A percentile compares a stretch with the other conserved stretches of the same genome.
phyloP scores from a whole-genome alignment of 2,329 filamentous ascomycete species.

The Drechslerella coelobrocha region DNA sequence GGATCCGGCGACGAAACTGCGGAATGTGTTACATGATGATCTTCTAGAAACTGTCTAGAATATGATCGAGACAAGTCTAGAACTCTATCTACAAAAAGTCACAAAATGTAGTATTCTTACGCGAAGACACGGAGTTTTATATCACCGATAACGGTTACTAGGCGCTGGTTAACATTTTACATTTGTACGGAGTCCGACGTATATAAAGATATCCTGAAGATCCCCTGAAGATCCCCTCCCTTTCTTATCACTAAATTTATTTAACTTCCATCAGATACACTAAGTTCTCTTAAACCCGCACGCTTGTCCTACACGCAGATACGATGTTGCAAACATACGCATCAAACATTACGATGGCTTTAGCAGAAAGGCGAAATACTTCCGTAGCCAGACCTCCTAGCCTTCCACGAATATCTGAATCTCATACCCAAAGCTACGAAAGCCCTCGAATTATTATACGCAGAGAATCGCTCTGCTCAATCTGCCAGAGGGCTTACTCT shows the following conservation, averaged over 20 bases:
- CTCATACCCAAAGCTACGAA: not conserved
- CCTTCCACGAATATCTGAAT: not conserved
- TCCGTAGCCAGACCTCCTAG: not conserved
- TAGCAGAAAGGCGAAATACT: conserved; percentile 12
- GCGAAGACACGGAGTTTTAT: too few species aligned
- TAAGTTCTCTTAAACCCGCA: not conserved
- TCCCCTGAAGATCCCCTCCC: conserved; percentile 33
- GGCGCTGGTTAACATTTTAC: conserved; percentile 2
- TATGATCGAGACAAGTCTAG: too few species aligned
- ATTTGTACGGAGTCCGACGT: not conserved
- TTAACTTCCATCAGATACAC: not conserved
- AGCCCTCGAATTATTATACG: conserved; percentile 8
- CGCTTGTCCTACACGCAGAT: not conserved
- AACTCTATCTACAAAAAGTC: conserved; percentile 2
- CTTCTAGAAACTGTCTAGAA: not conserved
- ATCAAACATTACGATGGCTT: conserved; percentile 13
- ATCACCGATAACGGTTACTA: not conserved
- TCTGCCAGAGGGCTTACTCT: conserved; percentile 25
- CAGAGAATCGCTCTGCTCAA: conserved; percentile 27
- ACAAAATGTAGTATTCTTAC: not conserved
- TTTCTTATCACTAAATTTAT: conserved; percentile 16
- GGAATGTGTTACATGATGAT: not conserved
- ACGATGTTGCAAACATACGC: conserved; percentile 24
- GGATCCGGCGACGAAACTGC: conserved; percentile 20
- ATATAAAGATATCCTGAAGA: conserved; percentile 22